These are phyloP conservation scores for Hirschioporus abietinus DNA, from an alignment of 768 basidiomycete species.

Conservation along the genomic window DNA sequence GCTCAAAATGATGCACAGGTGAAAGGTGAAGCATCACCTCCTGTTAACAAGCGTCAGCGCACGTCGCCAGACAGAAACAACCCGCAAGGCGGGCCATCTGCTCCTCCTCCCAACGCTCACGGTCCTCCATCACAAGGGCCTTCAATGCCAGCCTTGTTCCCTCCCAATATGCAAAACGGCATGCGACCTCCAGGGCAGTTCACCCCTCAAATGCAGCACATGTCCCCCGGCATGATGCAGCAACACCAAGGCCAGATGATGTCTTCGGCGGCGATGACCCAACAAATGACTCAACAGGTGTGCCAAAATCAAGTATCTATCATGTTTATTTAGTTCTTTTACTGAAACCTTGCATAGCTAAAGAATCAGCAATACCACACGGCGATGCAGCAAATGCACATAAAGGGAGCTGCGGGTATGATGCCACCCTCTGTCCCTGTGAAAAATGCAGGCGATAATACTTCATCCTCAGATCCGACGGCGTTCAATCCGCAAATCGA, in stretches of 20 bases:
- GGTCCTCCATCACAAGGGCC: not conserved
- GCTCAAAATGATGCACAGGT: not conserved
- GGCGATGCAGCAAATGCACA: not conserved
- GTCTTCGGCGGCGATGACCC: not conserved
- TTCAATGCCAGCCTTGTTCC: not conserved
- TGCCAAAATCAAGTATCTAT: not conserved
- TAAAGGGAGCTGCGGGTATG: not conserved
- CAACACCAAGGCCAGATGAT: not conserved
- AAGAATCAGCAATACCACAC: not conserved
- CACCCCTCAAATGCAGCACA: not conserved
- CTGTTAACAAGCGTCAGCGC: not conserved
- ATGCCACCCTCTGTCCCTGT: not conserved
- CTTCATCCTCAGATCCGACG: not conserved
- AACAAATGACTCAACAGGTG: not conserved
- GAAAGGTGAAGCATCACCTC: conserved; percentile 2
- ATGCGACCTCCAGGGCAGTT: not conserved
- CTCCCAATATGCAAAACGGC: not conserved
- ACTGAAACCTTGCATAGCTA: not conserved
- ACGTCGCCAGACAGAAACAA: not conserved
- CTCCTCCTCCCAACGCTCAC: not conserved
- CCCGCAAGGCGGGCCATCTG: not conserved
- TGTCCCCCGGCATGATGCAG: not conserved
- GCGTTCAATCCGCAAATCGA: not conserved
- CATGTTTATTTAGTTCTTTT: not conserved
- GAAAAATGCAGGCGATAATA: not conserved